Conservation (phyloP, 2,329 filamentous ascomycete genomes). For the Periconia macrospinosa region DNA sequence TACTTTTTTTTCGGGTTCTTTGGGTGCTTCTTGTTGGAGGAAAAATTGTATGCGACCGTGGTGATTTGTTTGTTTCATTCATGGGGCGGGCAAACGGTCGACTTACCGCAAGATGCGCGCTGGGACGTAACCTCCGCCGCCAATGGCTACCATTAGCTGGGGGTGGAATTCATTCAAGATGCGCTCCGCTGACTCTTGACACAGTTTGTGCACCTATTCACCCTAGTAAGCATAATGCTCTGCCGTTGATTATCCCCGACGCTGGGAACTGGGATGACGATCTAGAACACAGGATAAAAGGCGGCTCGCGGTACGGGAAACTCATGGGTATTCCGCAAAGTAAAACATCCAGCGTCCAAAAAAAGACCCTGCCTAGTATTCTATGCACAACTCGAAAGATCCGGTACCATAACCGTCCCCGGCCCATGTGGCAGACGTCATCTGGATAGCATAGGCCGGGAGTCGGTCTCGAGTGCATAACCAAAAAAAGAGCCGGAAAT, state of each 20-base stretch:
- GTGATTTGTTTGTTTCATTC: not conserved
- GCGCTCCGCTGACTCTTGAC: slow-evolving; percentile 77
- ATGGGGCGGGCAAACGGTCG: not conserved
- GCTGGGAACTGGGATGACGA: not conserved
- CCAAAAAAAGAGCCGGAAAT: not conserved
- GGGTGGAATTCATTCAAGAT: slow-evolving; percentile 88
- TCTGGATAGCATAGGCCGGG: not conserved
- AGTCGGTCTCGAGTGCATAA: not conserved
- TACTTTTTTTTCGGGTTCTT: not conserved
- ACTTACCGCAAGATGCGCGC: slow-evolving; percentile 84
- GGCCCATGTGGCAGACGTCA: not conserved
- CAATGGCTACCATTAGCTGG: slow-evolving; percentile 97
- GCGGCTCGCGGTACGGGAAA: not conserved
- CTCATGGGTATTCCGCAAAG: not conserved
- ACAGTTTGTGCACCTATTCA: slow-evolving; percentile 89
- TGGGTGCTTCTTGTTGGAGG: too few species aligned
- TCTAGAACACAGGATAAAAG: not conserved
- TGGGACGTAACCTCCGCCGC: slow-evolving; percentile 94
- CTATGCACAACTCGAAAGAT: not conserved
- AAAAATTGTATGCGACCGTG: too few species aligned
- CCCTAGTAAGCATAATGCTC: not conserved
- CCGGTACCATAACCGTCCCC: not conserved
- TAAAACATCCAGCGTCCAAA: not conserved
- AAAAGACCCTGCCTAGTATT: not conserved
- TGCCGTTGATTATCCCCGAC: not conserved